A percentile compares a stretch with the other conserved stretches of the same genome.
phyloP scores from a whole-genome alignment of 2,329 filamentous ascomycete genomes.

The Truncatella angustata region DNA sequence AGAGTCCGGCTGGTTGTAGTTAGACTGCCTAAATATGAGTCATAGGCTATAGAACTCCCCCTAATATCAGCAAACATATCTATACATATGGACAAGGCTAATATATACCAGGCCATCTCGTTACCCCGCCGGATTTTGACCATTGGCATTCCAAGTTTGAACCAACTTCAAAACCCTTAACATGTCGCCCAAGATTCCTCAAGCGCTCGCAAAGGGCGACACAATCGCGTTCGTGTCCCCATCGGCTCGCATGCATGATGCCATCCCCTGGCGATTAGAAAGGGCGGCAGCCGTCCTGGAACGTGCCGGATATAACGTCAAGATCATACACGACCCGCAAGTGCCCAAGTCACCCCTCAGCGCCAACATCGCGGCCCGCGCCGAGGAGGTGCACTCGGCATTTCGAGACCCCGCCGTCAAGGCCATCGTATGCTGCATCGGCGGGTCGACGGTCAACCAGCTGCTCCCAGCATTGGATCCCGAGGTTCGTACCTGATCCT shows the following conservation, averaged over 20 bases:
- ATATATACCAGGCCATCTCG: no score
- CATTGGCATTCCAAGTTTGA: no score
- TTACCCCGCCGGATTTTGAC: no score
- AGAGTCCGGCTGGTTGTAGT: no score
- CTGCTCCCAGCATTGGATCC: slow-evolving; percentile 25
- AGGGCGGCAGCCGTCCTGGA: slow-evolving; percentile 29
- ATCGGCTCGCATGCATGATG: slow-evolving; percentile 34
- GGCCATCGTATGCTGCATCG: slow-evolving; percentile 38
- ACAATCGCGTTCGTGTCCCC: slow-evolving; percentile 40
- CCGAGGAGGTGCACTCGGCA: slow-evolving; percentile 35
- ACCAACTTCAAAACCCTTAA: no score
- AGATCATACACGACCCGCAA: slow-evolving; percentile 27
- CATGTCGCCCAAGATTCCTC: no score
- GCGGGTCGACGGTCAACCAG: slow-evolving; percentile 37
- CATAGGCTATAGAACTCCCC: no score
- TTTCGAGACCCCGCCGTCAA: slow-evolving; percentile 33
- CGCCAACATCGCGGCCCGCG: slow-evolving; percentile 31
- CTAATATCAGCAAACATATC: no score
- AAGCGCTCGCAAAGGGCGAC: slow-evolving; percentile 29
- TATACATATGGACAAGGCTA: no score
- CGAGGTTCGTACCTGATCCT: slow-evolving; percentile 32
- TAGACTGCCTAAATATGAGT: no score
- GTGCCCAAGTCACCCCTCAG: slow-evolving; percentile 17
- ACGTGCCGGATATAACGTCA: slow-evolving; percentile 32
- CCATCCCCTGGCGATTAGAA: slow-evolving; percentile 24